Percentiles rank a stretch among this genome's conserved stretches.
These are phyloP conservation scores for Cladosporium sp. DNA, from an alignment of 2,329 filamentous ascomycete species.

Conservation along the genomic window DNA sequence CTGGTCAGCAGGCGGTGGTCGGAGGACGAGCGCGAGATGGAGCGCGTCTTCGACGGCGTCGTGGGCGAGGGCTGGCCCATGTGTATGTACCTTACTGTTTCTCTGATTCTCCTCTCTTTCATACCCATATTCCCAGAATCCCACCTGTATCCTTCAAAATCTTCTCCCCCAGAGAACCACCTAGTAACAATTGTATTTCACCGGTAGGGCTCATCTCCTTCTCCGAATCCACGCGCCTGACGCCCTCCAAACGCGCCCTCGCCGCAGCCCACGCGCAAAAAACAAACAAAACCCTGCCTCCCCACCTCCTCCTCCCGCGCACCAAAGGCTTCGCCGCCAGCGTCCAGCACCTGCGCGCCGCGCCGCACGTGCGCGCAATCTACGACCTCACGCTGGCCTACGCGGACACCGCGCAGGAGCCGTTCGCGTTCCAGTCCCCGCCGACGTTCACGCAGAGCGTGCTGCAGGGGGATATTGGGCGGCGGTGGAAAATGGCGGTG, in stretches of 20 bases:
- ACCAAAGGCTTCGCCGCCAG: constrained; percentile 57
- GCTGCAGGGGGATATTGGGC: constrained; percentile 19
- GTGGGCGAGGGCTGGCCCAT: constrained; percentile 49
- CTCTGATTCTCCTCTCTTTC: not conserved
- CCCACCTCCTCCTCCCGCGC: constrained; percentile 54
- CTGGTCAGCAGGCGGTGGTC: constrained; percentile 56
- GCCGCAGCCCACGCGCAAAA: constrained; percentile 49
- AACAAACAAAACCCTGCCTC: constrained; percentile 46
- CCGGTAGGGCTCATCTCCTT: constrained; percentile 56
- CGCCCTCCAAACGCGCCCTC: constrained; percentile 45
- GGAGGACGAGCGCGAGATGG: constrained; percentile 50
- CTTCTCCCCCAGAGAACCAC: not conserved
- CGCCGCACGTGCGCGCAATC: constrained; percentile 31
- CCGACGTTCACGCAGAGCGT: constrained; percentile 30
- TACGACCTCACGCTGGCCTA: constrained; percentile 37
- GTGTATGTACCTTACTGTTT: constrained; percentile 40
- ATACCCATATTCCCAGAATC: not conserved
- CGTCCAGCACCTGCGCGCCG: constrained; percentile 45
- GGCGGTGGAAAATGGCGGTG: constrained; percentile 27
- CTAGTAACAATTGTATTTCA: not conserved
- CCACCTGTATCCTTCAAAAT: no score
- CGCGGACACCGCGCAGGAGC: constrained; percentile 15
- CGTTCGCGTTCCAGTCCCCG: constrained; percentile 24
- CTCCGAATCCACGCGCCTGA: constrained; percentile 58
- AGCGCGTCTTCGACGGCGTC: constrained; percentile 52